Conservation (phyloP, 768 basidiomycete genomes). For the Pulveroboletus frians region DNA sequence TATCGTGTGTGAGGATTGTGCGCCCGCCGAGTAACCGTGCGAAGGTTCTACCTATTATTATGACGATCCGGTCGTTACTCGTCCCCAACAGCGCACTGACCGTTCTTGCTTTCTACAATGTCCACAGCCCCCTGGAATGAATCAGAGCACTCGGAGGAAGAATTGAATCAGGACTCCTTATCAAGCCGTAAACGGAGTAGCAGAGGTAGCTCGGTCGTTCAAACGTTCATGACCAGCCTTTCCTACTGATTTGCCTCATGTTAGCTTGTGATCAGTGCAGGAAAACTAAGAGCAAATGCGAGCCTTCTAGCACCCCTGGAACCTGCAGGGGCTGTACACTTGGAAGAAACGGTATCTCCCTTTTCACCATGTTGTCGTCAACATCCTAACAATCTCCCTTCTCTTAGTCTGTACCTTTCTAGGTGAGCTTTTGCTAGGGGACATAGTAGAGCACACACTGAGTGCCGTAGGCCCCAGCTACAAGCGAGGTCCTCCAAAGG, state of each 20-base stretch:
- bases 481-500: conserved; percentile 82
- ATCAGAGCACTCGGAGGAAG: conserved; percentile 59
- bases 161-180: conserved; percentile 38
- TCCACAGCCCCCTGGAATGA: conserved; percentile 44
- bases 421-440: conserved; percentile 32
- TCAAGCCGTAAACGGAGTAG: conserved; percentile 57
- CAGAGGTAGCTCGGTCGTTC: conserved; percentile 40
- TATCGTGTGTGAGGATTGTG: not conserved
- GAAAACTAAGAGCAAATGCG: conserved; percentile 86
- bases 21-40: too few species aligned
- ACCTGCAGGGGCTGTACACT: conserved; percentile 61
- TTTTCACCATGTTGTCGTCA: not conserved
- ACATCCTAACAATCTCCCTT: conserved; percentile 16
- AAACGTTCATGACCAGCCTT: conserved; percentile 2
- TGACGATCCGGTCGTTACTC: too few species aligned
- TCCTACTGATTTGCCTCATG: conserved; percentile 10
- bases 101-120: conserved; percentile 15
- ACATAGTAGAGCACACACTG: not conserved
- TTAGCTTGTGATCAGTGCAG: conserved; percentile 84
- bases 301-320: conserved; percentile 45
- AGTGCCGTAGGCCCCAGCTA: conserved; percentile 59
- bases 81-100: not conserved
- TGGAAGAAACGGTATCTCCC: conserved; percentile 46
- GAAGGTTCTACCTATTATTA: conserved; percentile 8
- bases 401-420: conserved; percentile 60